Percentiles rank a stretch among this genome's conserved stretches.
Evolutionary conservation across 306 rosid species (phyloP).

Genomic region (Quercus variabilis): DNA sequence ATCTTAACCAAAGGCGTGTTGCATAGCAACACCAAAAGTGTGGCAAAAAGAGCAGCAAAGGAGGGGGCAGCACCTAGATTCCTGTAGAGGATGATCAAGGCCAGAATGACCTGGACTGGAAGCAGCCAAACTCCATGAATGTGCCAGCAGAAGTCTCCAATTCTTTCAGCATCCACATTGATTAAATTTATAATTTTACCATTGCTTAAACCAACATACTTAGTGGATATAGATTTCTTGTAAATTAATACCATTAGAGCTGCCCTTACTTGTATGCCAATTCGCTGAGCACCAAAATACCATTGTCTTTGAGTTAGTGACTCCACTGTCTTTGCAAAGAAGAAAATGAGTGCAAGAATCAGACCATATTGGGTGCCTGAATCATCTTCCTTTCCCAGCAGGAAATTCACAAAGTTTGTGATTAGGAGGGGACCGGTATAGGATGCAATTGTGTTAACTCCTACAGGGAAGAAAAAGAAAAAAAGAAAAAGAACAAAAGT

Average conservation of each 20-base stretch:
- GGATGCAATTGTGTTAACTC: conserved; percentile 71
- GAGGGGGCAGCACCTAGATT: conserved; percentile 63
- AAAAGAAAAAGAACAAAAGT: conserved; percentile 6
- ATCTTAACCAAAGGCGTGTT: conserved; percentile 20
- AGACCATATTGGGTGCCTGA: too few relatives aligned
- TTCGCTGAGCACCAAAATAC: conserved; percentile 83
- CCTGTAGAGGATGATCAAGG: conserved; percentile 61
- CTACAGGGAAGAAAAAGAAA: conserved; percentile 20
- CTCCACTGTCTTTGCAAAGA: conserved; percentile 25
- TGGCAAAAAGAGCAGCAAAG: conserved; percentile 39
- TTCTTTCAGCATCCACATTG: conserved; percentile 82
- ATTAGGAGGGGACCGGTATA: conserved; percentile 63
- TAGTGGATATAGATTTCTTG: conserved; percentile 19
- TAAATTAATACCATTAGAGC: conserved; percentile 49
- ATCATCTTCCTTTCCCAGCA: too few relatives aligned
- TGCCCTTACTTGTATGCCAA: conserved; percentile 65
- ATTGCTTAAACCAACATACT: conserved; percentile 49
- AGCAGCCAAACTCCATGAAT: conserved; percentile 86
- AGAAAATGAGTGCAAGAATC: too few relatives aligned
- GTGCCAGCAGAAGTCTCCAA: conserved; percentile 83
- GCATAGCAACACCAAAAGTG: conserved; percentile 11
- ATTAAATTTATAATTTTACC: conserved; percentile 65
- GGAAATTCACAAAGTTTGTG: too few relatives aligned
- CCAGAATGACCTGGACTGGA: conserved; percentile 75
- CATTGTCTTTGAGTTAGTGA: conserved; percentile 83